Conservation (phyloP, 2,329 filamentous ascomycete species). For the Sporothrix pseudoabietina region DNA sequence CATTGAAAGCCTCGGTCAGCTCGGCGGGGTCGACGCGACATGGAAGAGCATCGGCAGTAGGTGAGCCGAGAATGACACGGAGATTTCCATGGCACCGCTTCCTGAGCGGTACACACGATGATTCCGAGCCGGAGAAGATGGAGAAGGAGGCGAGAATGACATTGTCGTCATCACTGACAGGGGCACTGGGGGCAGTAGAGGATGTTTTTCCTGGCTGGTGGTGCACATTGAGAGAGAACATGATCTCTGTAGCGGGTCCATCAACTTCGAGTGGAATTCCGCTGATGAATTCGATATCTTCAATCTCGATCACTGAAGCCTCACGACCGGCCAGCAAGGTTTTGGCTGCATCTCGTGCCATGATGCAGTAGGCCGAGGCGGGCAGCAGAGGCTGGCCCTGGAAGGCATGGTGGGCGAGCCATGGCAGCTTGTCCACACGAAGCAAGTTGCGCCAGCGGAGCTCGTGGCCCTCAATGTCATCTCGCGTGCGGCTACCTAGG, state of each 20-base stretch:
- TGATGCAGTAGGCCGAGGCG: constrained; percentile 51
- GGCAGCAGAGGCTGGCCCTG: constrained; percentile 51
- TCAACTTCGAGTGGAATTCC: constrained; percentile 43
- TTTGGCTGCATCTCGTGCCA: constrained; percentile 50
- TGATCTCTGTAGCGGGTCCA: constrained; percentile 42
- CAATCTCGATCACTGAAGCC: constrained; percentile 41
- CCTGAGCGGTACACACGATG: constrained; percentile 42
- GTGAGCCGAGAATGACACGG: constrained; percentile 41
- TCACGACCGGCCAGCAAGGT: constrained; percentile 36
- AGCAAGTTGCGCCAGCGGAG: constrained; percentile 33
- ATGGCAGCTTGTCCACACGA: constrained; percentile 29
- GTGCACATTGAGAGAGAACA: constrained; percentile 43
- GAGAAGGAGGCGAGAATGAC: constrained; percentile 42
- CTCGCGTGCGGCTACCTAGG: constrained; percentile 31
- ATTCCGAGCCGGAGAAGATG: constrained; percentile 42
- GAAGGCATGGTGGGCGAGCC: constrained; percentile 42
- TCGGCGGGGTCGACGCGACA: constrained; percentile 24
- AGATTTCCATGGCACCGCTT: constrained; percentile 44
- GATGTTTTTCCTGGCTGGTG: constrained; percentile 16
- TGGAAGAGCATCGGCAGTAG: constrained; percentile 39
- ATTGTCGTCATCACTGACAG: background rate
- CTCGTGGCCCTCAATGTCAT: constrained; percentile 29
- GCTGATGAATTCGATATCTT: constrained; percentile 41
- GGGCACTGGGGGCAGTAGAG: background rate
- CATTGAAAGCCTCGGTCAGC: constrained; percentile 42